Evolutionary conservation across 176 grass and related monocot genomes (phyloP).

Genomic region (Poa pratensis): DNA sequence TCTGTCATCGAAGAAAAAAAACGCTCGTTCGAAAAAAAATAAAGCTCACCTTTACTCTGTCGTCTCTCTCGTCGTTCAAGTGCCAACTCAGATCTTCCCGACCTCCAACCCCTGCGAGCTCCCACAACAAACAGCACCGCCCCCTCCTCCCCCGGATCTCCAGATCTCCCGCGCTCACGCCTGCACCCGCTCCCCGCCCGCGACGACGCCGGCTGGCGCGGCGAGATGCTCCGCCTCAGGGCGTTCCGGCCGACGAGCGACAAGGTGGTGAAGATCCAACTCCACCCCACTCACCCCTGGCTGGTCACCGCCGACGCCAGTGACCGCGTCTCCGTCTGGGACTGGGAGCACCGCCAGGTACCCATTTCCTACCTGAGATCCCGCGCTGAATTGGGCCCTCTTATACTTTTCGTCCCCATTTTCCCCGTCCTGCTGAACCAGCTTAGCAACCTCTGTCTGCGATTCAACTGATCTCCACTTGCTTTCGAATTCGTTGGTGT

Average conservation of each 20-base stretch:
- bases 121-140: constrained; percentile 40
- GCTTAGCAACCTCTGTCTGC: constrained; percentile 20
- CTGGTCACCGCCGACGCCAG: constrained; percentile 92
- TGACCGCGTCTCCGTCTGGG: constrained; percentile 95
- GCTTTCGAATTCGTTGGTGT: constrained; percentile 9
- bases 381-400: not conserved
- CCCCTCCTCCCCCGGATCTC: constrained; percentile 45
- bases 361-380: not conserved
- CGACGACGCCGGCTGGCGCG: constrained; percentile 14
- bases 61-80: not conserved
- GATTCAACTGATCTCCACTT: constrained; percentile 23
- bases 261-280: constrained; percentile 98
- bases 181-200: not conserved
- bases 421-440: constrained; percentile 1
- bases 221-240: constrained; percentile 92
- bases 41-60: not conserved
- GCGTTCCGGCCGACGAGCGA: constrained; percentile 92
- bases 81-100: constrained; percentile 50
- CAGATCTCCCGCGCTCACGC: constrained; percentile 41
- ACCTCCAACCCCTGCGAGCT: constrained; percentile 40
- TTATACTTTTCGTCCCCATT: constrained; percentile 13
- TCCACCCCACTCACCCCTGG: constrained; percentile 97
- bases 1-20: too few species aligned
- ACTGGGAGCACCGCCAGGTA: constrained; percentile 99
- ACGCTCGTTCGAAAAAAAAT: too few species aligned